phyloP scores from a whole-genome alignment of 2,329 filamentous ascomycete species.

The Monosporascus sp. region DNA sequence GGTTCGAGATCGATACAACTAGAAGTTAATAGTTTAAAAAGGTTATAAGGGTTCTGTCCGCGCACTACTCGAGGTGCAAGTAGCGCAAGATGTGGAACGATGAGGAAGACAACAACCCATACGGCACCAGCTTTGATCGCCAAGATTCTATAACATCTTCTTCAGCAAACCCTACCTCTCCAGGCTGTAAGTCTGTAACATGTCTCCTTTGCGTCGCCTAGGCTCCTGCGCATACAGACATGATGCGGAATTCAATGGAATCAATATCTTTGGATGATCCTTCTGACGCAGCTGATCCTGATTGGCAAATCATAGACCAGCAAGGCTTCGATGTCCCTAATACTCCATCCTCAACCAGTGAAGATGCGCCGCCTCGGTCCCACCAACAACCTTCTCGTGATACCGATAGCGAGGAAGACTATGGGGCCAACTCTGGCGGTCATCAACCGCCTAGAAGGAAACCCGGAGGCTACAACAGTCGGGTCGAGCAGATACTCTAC shows the following conservation, averaged over 20 bases:
- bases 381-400: slow-evolving; percentile 33
- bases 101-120: slow-evolving; percentile 91
- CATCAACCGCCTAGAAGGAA: slow-evolving; percentile 55
- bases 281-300: slow-evolving; percentile 35
- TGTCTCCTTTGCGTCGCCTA: slow-evolving; percentile 4
- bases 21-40: background rate
- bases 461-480: slow-evolving; percentile 86
- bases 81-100: slow-evolving; percentile 85
- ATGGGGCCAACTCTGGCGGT: slow-evolving; percentile 32
- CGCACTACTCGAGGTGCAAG: slow-evolving; percentile 5
- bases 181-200: slow-evolving; percentile 47
- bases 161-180: slow-evolving; percentile 59
- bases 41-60: slow-evolving; percentile 4
- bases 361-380: slow-evolving; percentile 48
- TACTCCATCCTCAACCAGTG: slow-evolving; percentile 66
- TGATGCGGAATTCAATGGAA: slow-evolving; percentile 35
- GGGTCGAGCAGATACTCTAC: slow-evolving; percentile 95
- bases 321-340: slow-evolving; percentile 61
- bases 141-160: slow-evolving; percentile 74
- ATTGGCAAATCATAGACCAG: slow-evolving; percentile 42
- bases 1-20: slow-evolving; percentile 3
- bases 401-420: slow-evolving; percentile 45
- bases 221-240: slow-evolving; percentile 7
- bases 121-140: slow-evolving; percentile 84
- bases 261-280: slow-evolving; percentile 30